Evolutionary conservation across 2,329 filamentous ascomycete genomes (phyloP), one percentile per base, ranked within the genome.

Genomic region (Pestalotiopsis sp.): DNA sequence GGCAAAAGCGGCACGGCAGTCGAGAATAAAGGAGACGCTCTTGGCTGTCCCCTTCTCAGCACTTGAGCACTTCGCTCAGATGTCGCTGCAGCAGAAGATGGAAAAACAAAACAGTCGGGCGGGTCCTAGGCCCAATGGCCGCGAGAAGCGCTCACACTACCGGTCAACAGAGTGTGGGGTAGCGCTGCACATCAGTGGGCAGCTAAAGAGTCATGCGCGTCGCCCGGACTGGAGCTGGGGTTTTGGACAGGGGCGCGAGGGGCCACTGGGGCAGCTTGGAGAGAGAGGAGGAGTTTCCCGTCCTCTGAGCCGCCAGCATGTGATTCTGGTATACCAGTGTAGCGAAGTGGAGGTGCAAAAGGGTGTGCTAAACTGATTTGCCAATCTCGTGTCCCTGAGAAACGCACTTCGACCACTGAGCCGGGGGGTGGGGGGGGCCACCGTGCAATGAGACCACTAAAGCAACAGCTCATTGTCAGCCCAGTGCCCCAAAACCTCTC

Each of bases 391-490:
- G 22, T 35, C 56, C 56, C 56, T 35, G 22, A 58, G 26, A 26
- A 17, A 20, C 56, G 14, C 22, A 11, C 13, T 26, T 13, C 10
- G 22, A 57, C 14, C 17, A 57, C 20, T 58, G 56, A 22, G 58
- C n/a, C 35, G 14, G 35, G 26, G 35, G 26, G n/a, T n/a, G n/a
- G n/a, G n/a, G n/a, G n/a, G 58, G 26, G 58, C 38, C 14, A 35
- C 14, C 14, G 56, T 35, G n/a, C 22, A 35, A 26, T 58, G 58
- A 39, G 39, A 63, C 60, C 60, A 63, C 60, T 63, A 39, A 48
- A 63, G 24, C n/a, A 44, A 22, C 60, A 44, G 60, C 14, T 24
- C 60, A 63, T 63, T 48, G 60, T 63, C 60, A 63, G 60, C 60
- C 20, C 39, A 63, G 38, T 10, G 60, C 58, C 10, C 10, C 22